Percentiles rank a stretch among this genome's conserved stretches.
Conservation (phyloP, 1,284 basidiomycete species). For the Rhodotorula sp. region DNA sequence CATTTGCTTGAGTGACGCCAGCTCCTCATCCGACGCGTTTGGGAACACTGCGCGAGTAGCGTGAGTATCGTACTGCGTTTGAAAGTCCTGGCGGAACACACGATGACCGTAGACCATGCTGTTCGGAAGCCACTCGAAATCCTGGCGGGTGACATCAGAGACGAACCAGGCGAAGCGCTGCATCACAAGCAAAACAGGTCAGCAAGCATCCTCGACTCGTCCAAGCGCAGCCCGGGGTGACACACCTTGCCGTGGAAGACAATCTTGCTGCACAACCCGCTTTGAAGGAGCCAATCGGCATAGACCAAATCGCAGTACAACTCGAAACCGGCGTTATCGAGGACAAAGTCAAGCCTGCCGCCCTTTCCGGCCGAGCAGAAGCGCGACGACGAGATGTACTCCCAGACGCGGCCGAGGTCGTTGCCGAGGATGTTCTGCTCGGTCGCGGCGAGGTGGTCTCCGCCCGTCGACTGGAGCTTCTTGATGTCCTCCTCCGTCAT, state of each 20-base stretch:
- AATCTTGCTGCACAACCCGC: conserved; percentile 78
- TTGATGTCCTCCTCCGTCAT: conserved; percentile 99
- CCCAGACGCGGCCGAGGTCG: conserved; percentile 76
- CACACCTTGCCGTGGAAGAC: conserved; percentile 82
- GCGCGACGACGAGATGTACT: conserved; percentile 57
- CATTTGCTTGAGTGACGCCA: conserved; percentile 75
- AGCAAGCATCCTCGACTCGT: background rate
- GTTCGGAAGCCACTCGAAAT: conserved; percentile 80
- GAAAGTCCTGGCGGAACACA: background rate
- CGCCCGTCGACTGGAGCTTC: conserved; percentile 92
- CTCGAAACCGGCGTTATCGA: conserved; percentile 69
- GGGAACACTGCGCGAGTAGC: conserved; percentile 62
- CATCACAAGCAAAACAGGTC: background rate
- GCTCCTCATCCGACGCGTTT: conserved; percentile 71
- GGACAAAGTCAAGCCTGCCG: conserved; percentile 79
- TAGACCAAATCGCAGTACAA: conserved; percentile 96
- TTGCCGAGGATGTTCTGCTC: conserved; percentile 93
- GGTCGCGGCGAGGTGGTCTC: conserved; percentile 89
- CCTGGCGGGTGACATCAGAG: conserved; percentile 93
- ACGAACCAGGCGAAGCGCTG: conserved; percentile 77
- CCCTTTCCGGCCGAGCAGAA: conserved; percentile 60
- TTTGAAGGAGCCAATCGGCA: conserved; percentile 79
- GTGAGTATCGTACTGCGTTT: conserved; percentile 53
- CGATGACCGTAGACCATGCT: conserved; percentile 49
- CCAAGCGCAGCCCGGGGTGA: background rate